Base-by-base conservation (phyloP, 805 yeast genomes). In the Ogataea zsoltii region DNA sequence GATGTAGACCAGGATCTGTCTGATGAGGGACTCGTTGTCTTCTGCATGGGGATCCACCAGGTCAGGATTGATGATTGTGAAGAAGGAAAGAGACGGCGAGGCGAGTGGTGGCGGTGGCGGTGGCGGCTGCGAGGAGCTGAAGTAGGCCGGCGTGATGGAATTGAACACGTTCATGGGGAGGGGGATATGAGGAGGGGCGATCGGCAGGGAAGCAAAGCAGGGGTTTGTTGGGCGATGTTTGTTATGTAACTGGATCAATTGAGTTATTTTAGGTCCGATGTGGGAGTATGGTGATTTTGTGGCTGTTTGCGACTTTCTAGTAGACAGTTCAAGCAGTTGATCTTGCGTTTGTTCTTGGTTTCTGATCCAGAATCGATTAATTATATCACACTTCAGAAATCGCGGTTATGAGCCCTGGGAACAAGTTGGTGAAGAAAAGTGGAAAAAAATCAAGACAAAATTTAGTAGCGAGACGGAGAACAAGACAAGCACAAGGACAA, bases 1-100 rank as follows among this genome's bases (percentile, higher is more conserved):
- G 18, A 63, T 19, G 50, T 54, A 62, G 4, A 52, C 46, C 1
- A 63, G 42, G 7, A 64, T 54, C 44, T 63, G 65, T 21, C 56
- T 26, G 19, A 48, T 28, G 14, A 56, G 46, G 2, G 53, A 44
- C 13, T 51, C 53, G n/a, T 54, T 52, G 16, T 53, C 58, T 23
- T 63, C 65, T 4, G 57, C 49, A 23, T 33, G 13, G 2, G 38
- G 26, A 32, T 48, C 42, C 9, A 53, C 33, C 35, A 56, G 48
- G 4, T 41, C 11, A 0, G 59, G 58, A 19, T 60, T 55, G 9
- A 59, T 41, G 3, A 64, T 58, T 3, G 57, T 38, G 38, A 64
- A 63, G 23, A 46, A 53, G 9, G 49, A 48, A 7, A 58, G 26
- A 12, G 46, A 31, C 12, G 63, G 61, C 1, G 56, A 17, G 9